phyloP scores from a whole-genome alignment of 169 alveolate genomes.

The Cryptosporidium sp. region DNA sequence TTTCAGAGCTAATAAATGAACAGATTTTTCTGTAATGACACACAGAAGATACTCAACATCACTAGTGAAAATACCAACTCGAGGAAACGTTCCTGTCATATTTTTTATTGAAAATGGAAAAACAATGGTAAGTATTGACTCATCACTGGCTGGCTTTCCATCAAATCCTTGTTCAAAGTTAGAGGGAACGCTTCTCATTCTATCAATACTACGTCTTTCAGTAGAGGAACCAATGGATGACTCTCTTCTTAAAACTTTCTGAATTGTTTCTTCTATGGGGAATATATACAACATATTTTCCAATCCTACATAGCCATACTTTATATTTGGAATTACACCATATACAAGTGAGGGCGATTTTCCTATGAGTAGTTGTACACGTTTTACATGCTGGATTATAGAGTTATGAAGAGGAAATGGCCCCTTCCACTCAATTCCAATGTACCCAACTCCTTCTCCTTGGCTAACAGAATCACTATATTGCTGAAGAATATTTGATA shows the following conservation, averaged over 20 bases:
- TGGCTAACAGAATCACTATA: constrained; percentile 43
- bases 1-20: constrained; percentile 34
- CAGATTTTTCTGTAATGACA: constrained; percentile 53
- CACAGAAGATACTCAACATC: constrained; percentile 55
- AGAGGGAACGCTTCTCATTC: constrained; percentile 1
- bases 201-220: constrained; percentile 1
- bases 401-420: constrained; percentile 45
- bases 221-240: background rate
- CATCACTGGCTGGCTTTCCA: constrained; percentile 1
- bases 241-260: background rate
- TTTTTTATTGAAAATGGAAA: constrained; percentile 51
- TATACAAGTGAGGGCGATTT: constrained; percentile 50
- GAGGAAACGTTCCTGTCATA: constrained; percentile 59
- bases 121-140: constrained; percentile 12
- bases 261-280: constrained; percentile 11
- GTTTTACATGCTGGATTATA: constrained; percentile 42
- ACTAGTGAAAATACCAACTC: constrained; percentile 24
- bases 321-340: constrained; percentile 37
- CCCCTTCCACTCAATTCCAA: constrained; percentile 74
- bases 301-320: constrained; percentile 46
- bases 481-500: constrained; percentile 43
- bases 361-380: constrained; percentile 54
- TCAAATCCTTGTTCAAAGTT: constrained; percentile 5
- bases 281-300: constrained; percentile 60
- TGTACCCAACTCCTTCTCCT: constrained; percentile 70